Conservation (phyloP, 2,329 filamentous ascomycete species). For the Onygena corvina region DNA sequence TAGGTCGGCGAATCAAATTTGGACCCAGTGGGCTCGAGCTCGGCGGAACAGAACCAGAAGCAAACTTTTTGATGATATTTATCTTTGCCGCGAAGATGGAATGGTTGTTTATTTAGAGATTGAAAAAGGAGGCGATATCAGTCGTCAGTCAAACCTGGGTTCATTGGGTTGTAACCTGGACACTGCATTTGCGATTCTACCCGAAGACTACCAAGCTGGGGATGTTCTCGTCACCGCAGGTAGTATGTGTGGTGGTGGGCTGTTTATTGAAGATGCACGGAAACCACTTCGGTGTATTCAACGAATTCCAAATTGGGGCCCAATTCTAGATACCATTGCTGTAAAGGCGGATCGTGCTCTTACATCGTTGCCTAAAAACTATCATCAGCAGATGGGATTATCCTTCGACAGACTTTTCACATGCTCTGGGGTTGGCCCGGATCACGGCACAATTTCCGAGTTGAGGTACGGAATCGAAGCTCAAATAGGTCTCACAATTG, state of each 20-base stretch:
- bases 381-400: conserved; percentile 17
- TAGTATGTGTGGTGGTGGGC: conserved; percentile 61
- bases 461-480: conserved; percentile 59
- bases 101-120: conserved; percentile 62
- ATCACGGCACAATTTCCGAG: conserved; percentile 53
- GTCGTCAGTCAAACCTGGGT: conserved; percentile 49
- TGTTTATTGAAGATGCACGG: conserved; percentile 58
- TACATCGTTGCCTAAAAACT: conserved; percentile 5
- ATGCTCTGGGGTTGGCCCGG: conserved; percentile 50
- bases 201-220: conserved; percentile 51
- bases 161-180: conserved; percentile 63
- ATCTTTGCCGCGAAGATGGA: conserved; percentile 80
- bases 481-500: conserved; percentile 42
- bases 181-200: conserved; percentile 61
- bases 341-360: conserved; percentile 20
- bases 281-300: conserved; percentile 45
- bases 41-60: conserved; percentile 53
- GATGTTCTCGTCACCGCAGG: conserved; percentile 75
- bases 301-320: conserved; percentile 50
- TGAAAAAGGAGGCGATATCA: conserved; percentile 42
- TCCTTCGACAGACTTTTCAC: conserved; percentile 51
- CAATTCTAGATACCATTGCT: conserved; percentile 38
- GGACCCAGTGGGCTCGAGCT: conserved; percentile 76
- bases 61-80: conserved; percentile 61
- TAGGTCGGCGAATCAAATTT: conserved; percentile 43